These are phyloP conservation scores for Ganoderma leucocontextum DNA, from an alignment of 1,284 basidiomycete species.

Conservation along the genomic window DNA sequence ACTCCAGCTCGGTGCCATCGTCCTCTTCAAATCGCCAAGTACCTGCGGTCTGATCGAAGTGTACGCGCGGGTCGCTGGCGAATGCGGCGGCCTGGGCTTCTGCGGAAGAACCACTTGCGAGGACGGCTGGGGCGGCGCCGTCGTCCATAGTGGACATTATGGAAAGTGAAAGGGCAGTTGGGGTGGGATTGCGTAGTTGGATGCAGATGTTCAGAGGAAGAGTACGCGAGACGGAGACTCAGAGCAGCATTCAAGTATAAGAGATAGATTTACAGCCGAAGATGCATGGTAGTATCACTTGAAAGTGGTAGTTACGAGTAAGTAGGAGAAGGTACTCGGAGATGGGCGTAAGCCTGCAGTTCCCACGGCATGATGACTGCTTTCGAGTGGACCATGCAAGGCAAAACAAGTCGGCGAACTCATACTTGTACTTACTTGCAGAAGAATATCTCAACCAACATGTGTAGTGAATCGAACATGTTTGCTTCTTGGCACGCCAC, in stretches of 20 bases:
- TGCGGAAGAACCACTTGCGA: slow-evolving; percentile 55
- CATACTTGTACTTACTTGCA: neutral
- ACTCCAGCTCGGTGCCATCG: slow-evolving; percentile 90
- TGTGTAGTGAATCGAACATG: neutral
- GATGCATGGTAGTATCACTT: neutral
- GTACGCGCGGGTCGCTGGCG: slow-evolving; percentile 79
- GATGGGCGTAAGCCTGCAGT: neutral
- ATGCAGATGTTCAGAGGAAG: neutral
- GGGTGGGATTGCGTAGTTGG: neutral
- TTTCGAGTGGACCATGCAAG: neutral
- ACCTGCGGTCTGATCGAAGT: slow-evolving; percentile 78
- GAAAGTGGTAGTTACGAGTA: no score
- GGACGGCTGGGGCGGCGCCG: slow-evolving; percentile 55
- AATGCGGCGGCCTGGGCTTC: slow-evolving; percentile 72
- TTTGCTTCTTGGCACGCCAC: neutral
- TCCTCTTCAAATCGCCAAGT: slow-evolving; percentile 93
- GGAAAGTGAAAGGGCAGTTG: neutral
- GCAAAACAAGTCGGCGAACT: neutral
- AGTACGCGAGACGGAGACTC: neutral
- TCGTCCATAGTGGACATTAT: slow-evolving; percentile 28
- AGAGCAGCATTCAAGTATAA: neutral
- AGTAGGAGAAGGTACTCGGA: no score
- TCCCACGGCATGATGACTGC: neutral
- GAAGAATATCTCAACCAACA: neutral
- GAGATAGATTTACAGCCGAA: neutral